Percentiles rank a stretch among this genome's conserved stretches.
Conservation (phyloP, 805 yeast genomes). For the Candida patagonica region DNA sequence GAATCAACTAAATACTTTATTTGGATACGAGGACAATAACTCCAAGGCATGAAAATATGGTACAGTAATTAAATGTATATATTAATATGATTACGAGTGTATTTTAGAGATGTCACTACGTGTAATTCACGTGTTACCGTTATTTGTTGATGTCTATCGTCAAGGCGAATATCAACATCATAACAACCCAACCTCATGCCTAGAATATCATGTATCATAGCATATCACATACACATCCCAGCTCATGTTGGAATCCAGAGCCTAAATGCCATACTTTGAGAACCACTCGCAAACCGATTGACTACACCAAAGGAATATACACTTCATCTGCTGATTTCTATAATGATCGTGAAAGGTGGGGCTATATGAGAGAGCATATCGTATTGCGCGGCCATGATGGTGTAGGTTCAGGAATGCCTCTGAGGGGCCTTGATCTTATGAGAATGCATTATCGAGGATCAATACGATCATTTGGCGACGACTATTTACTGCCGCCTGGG, state of each 20-base stretch:
- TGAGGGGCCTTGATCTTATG: background rate
- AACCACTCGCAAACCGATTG: background rate
- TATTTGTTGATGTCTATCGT: too few relatives aligned
- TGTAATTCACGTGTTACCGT: too few relatives aligned
- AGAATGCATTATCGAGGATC: slow-evolving; percentile 13
- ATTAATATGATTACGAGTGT: background rate
- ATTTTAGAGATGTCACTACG: too few relatives aligned
- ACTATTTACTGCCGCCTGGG: slow-evolving; percentile 50
- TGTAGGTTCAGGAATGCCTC: background rate
- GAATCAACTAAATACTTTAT: slow-evolving; percentile 51
- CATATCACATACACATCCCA: background rate
- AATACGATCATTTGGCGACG: slow-evolving; percentile 39
- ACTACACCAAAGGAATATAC: background rate
- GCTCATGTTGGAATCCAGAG: background rate
- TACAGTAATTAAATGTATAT: background rate
- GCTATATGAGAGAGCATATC: slow-evolving; percentile 5
- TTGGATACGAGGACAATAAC: too few relatives aligned
- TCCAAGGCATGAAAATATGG: slow-evolving; percentile 8
- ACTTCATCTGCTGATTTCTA: background rate
- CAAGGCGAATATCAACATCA: too few relatives aligned
- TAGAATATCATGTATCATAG: background rate
- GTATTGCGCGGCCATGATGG: background rate
- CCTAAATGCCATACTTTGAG: background rate
- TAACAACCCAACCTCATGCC: too few relatives aligned
- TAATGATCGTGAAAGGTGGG: slow-evolving; percentile 7